Percentiles rank a stretch among this genome's conserved stretches.
Evolutionary conservation across 805 yeast genomes (phyloP).

Genomic region (Candida sithepensis): DNA sequence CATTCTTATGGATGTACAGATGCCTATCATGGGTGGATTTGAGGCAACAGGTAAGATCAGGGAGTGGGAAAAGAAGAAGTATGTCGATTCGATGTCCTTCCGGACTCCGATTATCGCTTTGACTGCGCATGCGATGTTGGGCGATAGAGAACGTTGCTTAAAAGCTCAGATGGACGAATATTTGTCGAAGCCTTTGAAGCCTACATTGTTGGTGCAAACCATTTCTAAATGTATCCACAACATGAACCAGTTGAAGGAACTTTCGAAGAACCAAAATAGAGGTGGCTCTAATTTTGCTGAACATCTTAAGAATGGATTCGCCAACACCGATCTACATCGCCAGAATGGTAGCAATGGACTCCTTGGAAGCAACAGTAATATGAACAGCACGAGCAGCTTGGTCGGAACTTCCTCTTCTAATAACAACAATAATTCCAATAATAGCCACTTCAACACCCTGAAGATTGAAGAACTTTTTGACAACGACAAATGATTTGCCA

Average conservation of each 20-base stretch:
- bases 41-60: constrained; percentile 86
- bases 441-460: neutral
- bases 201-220: constrained; percentile 77
- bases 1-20: constrained; percentile 88
- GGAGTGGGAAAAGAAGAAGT: constrained; percentile 83
- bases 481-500: neutral
- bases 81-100: constrained; percentile 60
- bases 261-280: constrained; percentile 41
- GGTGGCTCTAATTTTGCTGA: constrained; percentile 44
- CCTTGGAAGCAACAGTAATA: neutral
- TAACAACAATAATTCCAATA: neutral
- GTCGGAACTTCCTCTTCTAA: neutral
- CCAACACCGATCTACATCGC: constrained; percentile 11
- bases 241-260: constrained; percentile 56
- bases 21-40: constrained; percentile 95
- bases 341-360: constrained; percentile 1
- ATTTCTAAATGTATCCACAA: constrained; percentile 79
- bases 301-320: constrained; percentile 21
- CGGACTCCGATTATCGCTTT: constrained; percentile 86
- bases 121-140: constrained; percentile 93
- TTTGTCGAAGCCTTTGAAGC: constrained; percentile 82
- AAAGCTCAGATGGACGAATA: constrained; percentile 93
- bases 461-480: constrained; percentile 15
- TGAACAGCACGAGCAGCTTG: neutral
- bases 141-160: constrained; percentile 82